Conservation (phyloP, 192 early-diverging fungal species). For the Entomortierella lignicola region DNA sequence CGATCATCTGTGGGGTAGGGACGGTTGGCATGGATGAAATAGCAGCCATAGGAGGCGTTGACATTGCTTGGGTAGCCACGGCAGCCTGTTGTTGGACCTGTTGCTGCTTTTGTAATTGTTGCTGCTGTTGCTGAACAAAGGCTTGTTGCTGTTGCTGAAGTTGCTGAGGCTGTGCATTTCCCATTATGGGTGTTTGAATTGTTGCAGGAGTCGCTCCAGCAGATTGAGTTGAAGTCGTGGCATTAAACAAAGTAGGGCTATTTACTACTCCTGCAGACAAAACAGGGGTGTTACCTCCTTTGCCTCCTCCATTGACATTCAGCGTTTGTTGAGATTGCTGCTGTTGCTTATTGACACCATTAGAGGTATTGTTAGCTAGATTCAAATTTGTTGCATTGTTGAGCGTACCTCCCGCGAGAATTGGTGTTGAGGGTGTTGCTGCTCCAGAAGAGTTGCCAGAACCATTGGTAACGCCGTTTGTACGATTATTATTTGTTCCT, state of each 20-base stretch:
- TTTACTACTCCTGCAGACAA: conserved; percentile 37
- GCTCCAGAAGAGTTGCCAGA: conserved; percentile 50
- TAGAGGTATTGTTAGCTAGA: conserved; percentile 7
- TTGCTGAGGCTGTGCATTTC: conserved; percentile 52
- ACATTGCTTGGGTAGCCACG: conserved; percentile 16
- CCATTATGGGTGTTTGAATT: conserved; percentile 44
- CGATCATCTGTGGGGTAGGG: conserved; percentile 47
- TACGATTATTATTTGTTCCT: conserved; percentile 11
- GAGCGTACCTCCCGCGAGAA: conserved; percentile 24
- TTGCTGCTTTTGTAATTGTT: conserved; percentile 43
- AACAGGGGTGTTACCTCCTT: conserved; percentile 40
- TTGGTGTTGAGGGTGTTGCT: conserved; percentile 46
- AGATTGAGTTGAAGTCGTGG: conserved; percentile 18
- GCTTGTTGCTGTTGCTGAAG: conserved; percentile 46
- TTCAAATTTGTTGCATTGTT: conserved; percentile 9
- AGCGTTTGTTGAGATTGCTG: conserved; percentile 19
- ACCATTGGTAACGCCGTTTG: conserved; percentile 26
- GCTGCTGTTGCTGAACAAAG: conserved; percentile 39
- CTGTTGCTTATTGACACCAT: not conserved
- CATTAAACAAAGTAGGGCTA: conserved; percentile 44
- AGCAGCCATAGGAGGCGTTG: conserved; percentile 30
- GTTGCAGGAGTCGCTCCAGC: conserved; percentile 24
- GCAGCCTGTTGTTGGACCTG: conserved; percentile 40
- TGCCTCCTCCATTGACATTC: conserved; percentile 16
- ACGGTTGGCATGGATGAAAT: conserved; percentile 30